Evolutionary conservation across 108 stramenopile genomes (phyloP), one percentile per base, ranked within the genome.

Genomic region (Pseudonitzschia multistriata): DNA sequence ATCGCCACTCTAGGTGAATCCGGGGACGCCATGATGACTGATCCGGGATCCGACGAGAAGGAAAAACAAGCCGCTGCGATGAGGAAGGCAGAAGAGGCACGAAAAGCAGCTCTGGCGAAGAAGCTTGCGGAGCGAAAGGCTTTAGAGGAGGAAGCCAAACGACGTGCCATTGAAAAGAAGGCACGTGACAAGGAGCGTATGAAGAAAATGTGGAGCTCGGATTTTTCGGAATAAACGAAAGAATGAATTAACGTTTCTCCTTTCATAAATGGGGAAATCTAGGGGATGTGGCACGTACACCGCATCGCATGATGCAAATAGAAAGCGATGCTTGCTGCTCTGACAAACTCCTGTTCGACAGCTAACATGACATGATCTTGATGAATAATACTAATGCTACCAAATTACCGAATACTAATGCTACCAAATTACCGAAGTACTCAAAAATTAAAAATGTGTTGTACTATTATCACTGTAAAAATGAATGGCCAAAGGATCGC

Each of bases 41-140:
- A 74, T 74, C 73, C 73, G 3, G 73, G 73, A n/a, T 25, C 74
- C 33, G 61, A 75, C 28, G 74, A 75, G 36, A 68, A 54, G 25
- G 57, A 66, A 27, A 75, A 75, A 57, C 74, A 75, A 69, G 14
- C 13, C 14, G 67, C 60, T 22, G 34, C 56, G 17, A 67, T 67
- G 61, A 35, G 31, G 27, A 68, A 68, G 66, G 74, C 74, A 14
- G 74, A 66, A 30, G 61, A 56, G 42, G 74, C 67, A 22, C 59
- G 65, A 4, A 56, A 75, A 63, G 61, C 21, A 5, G 53, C 53
- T 27, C 21, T 66, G 31, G 61, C 54, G 7, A 35, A 61, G n/a
- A 69, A 75, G 49, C 27, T 53, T 21, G 66, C 54, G 36, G 68
- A 68, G 36, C 35, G 27, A 47, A 75, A 68, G 30, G 37, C 56